Percentiles rank a stretch among this genome's conserved stretches.
phyloP scores from a whole-genome alignment of 1,139 yeast genomes.

The Yamadazyma conglobata region DNA sequence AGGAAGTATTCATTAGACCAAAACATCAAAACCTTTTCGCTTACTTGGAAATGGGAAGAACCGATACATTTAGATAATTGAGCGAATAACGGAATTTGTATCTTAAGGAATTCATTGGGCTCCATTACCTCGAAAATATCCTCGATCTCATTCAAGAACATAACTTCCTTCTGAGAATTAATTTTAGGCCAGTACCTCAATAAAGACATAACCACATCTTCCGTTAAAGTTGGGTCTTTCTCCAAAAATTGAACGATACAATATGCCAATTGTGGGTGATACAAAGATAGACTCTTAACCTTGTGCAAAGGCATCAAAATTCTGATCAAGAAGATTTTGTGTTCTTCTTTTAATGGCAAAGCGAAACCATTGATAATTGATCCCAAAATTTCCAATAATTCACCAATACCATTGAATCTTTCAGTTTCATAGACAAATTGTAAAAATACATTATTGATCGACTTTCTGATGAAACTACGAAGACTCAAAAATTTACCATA shows the following conservation, averaged over 20 bases:
- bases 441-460: conserved; percentile 86
- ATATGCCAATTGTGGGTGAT: conserved; percentile 95
- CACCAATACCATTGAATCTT: conserved; percentile 94
- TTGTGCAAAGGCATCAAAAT: conserved; percentile 94
- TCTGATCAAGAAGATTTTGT: conserved; percentile 82
- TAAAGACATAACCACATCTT: conserved; percentile 91
- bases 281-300: conserved; percentile 79
- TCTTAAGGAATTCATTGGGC: conserved; percentile 85
- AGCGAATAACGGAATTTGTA: conserved; percentile 90
- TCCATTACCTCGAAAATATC: conserved; percentile 96
- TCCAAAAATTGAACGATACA: conserved; percentile 96
- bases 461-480: conserved; percentile 86
- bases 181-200: conserved; percentile 97
- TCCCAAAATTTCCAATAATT: conserved; percentile 89
- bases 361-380: conserved; percentile 98
- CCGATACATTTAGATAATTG: conserved; percentile 93
- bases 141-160: conserved; percentile 93
- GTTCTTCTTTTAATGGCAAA: conserved; percentile 93
- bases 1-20: conserved; percentile 96
- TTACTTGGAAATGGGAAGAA: conserved; percentile 95
- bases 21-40: conserved; percentile 89
- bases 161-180: conserved; percentile 90
- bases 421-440: conserved; percentile 95
- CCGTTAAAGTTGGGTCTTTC: conserved; percentile 87
- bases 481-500: conserved; percentile 92